Percentiles rank a stretch among this genome's conserved stretches.
phyloP scores from a whole-genome alignment of 306 rosid genomes.

The barrel medic (Medicago truncatula) region MtrunA17r5.0-ANR NC_053042.1:3944001-3944500 shows the following conservation, averaged over 20 bases:
- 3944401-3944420: slow-evolving; percentile 71
- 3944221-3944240: slow-evolving; percentile 95
- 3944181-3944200: slow-evolving; percentile 93
- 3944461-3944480: slow-evolving; percentile 39
- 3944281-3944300: slow-evolving; percentile 82
- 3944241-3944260: slow-evolving; percentile 96
- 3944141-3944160: slow-evolving; percentile 85
- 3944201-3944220: slow-evolving; percentile 82
- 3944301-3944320: slow-evolving; percentile 92
- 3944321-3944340: slow-evolving; percentile 95
- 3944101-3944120: slow-evolving; percentile 38
- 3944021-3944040: slow-evolving; percentile 86
- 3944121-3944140: slow-evolving; percentile 76
- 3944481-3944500: slow-evolving; percentile 81
- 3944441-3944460: slow-evolving; percentile 24
- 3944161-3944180: slow-evolving; percentile 98
- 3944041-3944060: slow-evolving; percentile 88
- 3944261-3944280: slow-evolving; percentile 95
- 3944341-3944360: slow-evolving; percentile 68
- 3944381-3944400: slow-evolving; percentile 89
- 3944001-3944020: slow-evolving; percentile 82
- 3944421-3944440: slow-evolving; percentile 27
- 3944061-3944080: slow-evolving; percentile 58
- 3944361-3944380: slow-evolving; percentile 91
- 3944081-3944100: slow-evolving; percentile 1